These are phyloP conservation scores for Alternaria ventricosa DNA, from an alignment of 2,329 filamentous ascomycete genomes.

Conservation along the genomic window DNA sequence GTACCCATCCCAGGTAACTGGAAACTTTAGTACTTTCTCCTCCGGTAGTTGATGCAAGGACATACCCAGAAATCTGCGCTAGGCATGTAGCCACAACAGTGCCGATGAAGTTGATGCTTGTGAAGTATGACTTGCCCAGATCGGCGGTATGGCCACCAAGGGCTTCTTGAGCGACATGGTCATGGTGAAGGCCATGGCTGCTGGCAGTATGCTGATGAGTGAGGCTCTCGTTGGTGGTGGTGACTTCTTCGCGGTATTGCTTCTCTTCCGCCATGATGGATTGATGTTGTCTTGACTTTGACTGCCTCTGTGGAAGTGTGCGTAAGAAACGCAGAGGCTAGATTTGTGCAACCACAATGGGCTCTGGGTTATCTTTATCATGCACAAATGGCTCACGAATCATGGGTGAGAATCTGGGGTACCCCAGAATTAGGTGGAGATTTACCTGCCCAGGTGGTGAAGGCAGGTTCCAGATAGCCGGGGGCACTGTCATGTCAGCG, in stretches of 20 bases:
- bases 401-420: conserved; percentile 7
- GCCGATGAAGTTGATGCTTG: conserved; percentile 35
- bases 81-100: conserved; percentile 41
- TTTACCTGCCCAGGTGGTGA: neutral
- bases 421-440: conserved; percentile 10
- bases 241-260: conserved; percentile 17
- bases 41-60: neutral
- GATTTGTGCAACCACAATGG: neutral
- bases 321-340: neutral
- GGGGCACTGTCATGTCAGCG: conserved; percentile 1
- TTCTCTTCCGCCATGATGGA: conserved; percentile 32
- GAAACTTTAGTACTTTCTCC: neutral
- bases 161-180: conserved; percentile 37
- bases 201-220: conserved; percentile 11
- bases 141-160: conserved; percentile 35
- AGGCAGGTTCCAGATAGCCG: conserved; percentile 9
- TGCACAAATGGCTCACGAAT: neutral
- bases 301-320: neutral
- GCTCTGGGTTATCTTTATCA: conserved; percentile 14
- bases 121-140: conserved; percentile 35
- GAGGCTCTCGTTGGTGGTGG: conserved; percentile 5
- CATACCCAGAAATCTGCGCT: conserved; percentile 35
- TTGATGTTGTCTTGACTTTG: neutral
- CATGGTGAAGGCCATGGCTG: conserved; percentile 34
- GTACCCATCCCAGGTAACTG: conserved; percentile 39